Percentiles rank a stretch among this genome's conserved stretches.
Conservation (phyloP, 2,329 filamentous ascomycete species). For the Tolypocladium amazonense region DNA sequence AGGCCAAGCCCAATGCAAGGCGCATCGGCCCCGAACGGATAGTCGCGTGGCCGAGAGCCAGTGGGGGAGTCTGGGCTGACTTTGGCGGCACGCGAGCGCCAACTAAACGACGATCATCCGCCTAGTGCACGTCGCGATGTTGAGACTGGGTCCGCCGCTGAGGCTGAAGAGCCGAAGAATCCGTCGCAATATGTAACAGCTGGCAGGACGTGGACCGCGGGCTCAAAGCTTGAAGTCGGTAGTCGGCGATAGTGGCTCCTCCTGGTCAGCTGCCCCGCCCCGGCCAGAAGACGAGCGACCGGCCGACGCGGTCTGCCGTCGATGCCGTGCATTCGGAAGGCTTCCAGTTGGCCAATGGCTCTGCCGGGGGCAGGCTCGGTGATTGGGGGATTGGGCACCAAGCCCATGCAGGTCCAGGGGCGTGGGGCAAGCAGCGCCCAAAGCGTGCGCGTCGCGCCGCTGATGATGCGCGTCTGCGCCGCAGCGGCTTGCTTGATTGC, state of each 20-base stretch:
- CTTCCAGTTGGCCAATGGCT: background rate
- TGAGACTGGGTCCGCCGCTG: background rate
- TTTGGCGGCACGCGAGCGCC: background rate
- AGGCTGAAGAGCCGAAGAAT: slow-evolving; percentile 1
- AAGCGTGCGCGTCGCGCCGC: background rate
- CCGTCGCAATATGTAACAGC: background rate
- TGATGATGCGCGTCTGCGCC: background rate
- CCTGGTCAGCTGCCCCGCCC: background rate
- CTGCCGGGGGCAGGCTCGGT: background rate
- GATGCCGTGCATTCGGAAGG: background rate
- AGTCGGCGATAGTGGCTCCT: background rate
- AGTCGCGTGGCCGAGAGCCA: background rate
- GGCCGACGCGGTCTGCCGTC: background rate
- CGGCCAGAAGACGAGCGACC: too few species aligned
- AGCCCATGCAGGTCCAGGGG: background rate
- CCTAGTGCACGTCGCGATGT: background rate
- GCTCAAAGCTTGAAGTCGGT: background rate
- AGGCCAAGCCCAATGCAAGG: background rate
- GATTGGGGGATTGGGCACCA: slow-evolving; percentile 1
- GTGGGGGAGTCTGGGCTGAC: background rate
- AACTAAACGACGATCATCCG: background rate
- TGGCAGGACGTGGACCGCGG: background rate
- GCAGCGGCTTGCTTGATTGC: background rate
- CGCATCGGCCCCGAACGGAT: background rate
- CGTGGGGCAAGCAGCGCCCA: background rate